phyloP scores from a whole-genome alignment of 257 asterid genomes.

The Marsdenia floribunda region DNA sequence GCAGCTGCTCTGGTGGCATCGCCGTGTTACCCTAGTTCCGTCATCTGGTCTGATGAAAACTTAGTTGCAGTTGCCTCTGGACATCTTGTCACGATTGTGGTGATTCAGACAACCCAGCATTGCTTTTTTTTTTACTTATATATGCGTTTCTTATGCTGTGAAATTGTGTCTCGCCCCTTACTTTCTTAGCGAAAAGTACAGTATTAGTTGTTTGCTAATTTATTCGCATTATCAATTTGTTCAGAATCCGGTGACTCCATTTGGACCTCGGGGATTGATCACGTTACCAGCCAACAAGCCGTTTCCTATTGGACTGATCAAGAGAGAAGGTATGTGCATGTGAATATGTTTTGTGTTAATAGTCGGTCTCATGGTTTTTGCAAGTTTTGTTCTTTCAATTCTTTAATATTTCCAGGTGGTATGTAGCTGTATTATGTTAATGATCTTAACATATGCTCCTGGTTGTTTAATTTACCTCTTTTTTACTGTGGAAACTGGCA shows the following conservation, averaged over 20 bases:
- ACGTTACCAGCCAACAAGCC: slow-evolving; percentile 53
- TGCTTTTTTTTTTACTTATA: background rate
- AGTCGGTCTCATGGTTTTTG: background rate
- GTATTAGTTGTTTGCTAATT: background rate
- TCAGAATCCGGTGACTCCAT: slow-evolving; percentile 35
- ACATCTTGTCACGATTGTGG: slow-evolving; percentile 59
- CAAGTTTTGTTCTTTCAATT: background rate
- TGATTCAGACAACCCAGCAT: slow-evolving; percentile 11
- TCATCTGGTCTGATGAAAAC: slow-evolving; percentile 89
- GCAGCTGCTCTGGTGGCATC: slow-evolving; percentile 54
- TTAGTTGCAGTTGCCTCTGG: slow-evolving; percentile 78
- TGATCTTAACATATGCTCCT: background rate
- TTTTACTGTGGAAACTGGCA: slow-evolving; percentile 25
- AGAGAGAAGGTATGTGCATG: slow-evolving; percentile 42
- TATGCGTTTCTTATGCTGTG: background rate
- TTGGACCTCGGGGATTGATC: slow-evolving; percentile 71
- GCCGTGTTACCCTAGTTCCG: slow-evolving; percentile 66
- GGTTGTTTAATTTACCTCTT: background rate
- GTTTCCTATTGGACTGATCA: slow-evolving; percentile 68
- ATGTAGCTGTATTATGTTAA: background rate
- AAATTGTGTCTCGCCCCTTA: background rate
- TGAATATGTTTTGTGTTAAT: background rate
- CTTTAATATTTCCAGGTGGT: background rate
- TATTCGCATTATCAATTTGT: background rate
- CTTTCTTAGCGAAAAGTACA: background rate